Percentiles rank a stretch among this genome's conserved stretches.
These are phyloP conservation scores for Wickerhamiella qilinensis DNA, from an alignment of 805 yeast genomes.

Conservation along the genomic window DNA sequence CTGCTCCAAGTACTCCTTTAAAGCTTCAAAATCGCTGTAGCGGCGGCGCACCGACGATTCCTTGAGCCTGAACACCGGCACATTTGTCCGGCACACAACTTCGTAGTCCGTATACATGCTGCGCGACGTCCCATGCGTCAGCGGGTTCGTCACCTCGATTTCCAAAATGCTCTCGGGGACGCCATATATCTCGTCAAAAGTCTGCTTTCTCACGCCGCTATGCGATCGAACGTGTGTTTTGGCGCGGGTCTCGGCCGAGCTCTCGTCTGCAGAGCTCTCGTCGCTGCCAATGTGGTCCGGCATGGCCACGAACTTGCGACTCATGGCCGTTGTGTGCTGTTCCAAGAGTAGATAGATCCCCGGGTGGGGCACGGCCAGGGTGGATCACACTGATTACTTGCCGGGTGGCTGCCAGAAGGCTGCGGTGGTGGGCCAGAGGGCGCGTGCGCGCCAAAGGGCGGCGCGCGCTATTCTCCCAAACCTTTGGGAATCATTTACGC, in stretches of 20 bases:
- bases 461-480: no score
- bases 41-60: conserved; percentile 62
- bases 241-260: not conserved
- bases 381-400: no score
- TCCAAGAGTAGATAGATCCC: no score
- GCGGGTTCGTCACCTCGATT: conserved; percentile 71
- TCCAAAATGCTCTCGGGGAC: conserved; percentile 91
- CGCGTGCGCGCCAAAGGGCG: no score
- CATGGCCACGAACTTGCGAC: conserved; percentile 19
- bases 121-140: conserved; percentile 48
- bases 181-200: conserved; percentile 59
- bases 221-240: not conserved
- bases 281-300: conserved; percentile 12
- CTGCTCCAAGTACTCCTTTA: conserved; percentile 53
- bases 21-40: conserved; percentile 77
- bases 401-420: no score
- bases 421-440: no score
- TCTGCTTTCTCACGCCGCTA: not conserved
- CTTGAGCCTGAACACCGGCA: conserved; percentile 65
- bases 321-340: conserved; percentile 8
- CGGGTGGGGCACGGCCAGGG: no score
- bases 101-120: conserved; percentile 85
- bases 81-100: conserved; percentile 67
- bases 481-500: no score
- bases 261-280: not conserved